phyloP scores from a whole-genome alignment of 1,139 yeast species.

The Sugiyamaella japonica region DNA sequence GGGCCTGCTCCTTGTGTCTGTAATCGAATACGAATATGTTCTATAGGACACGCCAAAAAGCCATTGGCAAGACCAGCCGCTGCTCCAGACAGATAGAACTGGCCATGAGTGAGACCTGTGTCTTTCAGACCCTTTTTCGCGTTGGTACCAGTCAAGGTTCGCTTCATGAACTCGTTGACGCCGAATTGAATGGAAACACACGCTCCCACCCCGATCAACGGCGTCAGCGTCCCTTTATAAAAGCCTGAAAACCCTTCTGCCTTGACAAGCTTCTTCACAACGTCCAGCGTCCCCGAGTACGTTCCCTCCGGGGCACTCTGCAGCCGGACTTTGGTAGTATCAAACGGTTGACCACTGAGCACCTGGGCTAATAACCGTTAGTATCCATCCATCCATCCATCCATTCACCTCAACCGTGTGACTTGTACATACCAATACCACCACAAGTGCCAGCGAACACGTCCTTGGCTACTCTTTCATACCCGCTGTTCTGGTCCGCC shows the following conservation, averaged over 20 bases:
- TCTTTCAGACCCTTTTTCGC: slow-evolving; percentile 43
- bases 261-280: slow-evolving; percentile 62
- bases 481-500: slow-evolving; percentile 38
- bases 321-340: slow-evolving; percentile 86
- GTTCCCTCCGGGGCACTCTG: slow-evolving; percentile 83
- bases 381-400: not conserved
- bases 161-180: slow-evolving; percentile 90
- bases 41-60: slow-evolving; percentile 85
- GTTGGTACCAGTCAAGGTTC: slow-evolving; percentile 54
- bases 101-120: slow-evolving; percentile 48
- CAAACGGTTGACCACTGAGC: slow-evolving; percentile 94
- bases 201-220: slow-evolving; percentile 91
- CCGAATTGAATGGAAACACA: slow-evolving; percentile 86
- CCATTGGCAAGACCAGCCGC: slow-evolving; percentile 91
- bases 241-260: slow-evolving; percentile 81
- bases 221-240: slow-evolving; percentile 85
- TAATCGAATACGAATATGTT: slow-evolving; percentile 85
- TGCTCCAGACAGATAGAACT: slow-evolving; percentile 78
- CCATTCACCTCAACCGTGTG: not conserved
- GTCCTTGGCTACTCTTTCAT: slow-evolving; percentile 67
- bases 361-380: slow-evolving; percentile 63
- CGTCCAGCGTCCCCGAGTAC: slow-evolving; percentile 73
- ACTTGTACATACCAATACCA: slow-evolving; percentile 52
- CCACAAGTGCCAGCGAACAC: slow-evolving; percentile 89
- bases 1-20: slow-evolving; percentile 70